Conservation (phyloP, 139 green algal species). For the Desmodesmus armatus region DNA sequence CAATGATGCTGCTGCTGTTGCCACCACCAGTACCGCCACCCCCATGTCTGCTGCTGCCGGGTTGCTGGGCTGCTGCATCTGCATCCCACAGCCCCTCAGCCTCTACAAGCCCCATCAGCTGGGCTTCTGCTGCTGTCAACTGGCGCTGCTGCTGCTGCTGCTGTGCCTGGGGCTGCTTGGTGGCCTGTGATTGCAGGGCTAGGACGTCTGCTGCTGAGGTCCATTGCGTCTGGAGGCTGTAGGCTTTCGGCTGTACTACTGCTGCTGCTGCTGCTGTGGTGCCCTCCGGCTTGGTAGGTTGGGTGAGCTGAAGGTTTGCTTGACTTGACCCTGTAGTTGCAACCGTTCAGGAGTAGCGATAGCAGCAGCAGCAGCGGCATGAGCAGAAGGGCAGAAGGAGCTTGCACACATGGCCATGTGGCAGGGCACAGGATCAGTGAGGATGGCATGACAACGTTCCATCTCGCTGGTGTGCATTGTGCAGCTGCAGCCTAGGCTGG, state of each 20-base stretch:
- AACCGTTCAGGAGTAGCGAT: background rate
- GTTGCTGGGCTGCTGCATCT: background rate
- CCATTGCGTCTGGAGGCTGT: background rate
- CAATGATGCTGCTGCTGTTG: conserved; percentile 6
- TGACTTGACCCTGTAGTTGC: background rate
- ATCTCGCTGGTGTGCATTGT: background rate
- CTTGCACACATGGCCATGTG: too few species aligned
- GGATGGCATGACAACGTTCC: too few species aligned
- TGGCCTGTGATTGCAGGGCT: background rate
- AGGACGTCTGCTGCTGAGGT: conserved; percentile 8
- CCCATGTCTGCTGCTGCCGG: background rate
- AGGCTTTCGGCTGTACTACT: conserved; percentile 8
- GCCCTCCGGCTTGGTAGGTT: background rate
- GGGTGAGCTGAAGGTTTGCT: conserved; percentile 7
- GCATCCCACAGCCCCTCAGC: too few species aligned
- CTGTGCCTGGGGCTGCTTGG: background rate
- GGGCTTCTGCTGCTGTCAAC: background rate
- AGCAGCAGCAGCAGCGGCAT: conserved; percentile 7
- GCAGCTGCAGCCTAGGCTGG: background rate
- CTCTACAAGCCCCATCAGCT: background rate
- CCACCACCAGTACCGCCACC: background rate
- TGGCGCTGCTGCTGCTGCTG: background rate
- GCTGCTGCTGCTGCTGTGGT: too few species aligned
- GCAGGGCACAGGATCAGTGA: too few species aligned
- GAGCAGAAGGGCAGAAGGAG: background rate